phyloP scores from a whole-genome alignment of 2,329 filamentous ascomycete genomes.

The Colletotrichum coccodes region DNA sequence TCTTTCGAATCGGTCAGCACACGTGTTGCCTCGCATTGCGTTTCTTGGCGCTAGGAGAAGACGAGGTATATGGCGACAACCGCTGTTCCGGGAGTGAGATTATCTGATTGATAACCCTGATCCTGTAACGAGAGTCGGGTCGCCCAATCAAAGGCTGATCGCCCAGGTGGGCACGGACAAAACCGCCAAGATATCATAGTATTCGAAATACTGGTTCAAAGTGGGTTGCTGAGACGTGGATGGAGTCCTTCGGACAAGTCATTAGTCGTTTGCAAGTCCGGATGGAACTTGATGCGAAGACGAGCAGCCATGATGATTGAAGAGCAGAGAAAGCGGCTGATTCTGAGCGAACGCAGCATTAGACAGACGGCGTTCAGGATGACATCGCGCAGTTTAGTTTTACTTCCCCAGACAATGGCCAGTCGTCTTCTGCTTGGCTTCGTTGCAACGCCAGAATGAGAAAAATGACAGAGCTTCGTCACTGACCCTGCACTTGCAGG shows the following conservation, averaged over 20 bases:
- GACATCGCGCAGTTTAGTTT: not conserved
- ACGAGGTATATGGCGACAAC: not conserved
- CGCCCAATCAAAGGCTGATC: not conserved
- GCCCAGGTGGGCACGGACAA: constrained; percentile 5
- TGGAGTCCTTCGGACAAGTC: not conserved
- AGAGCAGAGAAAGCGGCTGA: not conserved
- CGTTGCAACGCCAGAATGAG: constrained; percentile 2
- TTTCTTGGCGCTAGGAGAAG: not conserved
- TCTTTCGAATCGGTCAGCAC: not conserved
- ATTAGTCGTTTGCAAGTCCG: not conserved
- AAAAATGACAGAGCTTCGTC: not conserved
- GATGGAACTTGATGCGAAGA: not conserved
- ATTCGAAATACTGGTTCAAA: not conserved
- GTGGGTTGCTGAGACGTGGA: not conserved
- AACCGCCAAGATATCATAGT: not conserved
- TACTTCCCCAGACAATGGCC: constrained; percentile 10
- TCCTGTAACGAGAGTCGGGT: not conserved
- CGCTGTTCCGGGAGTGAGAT: not conserved
- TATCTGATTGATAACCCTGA: constrained; percentile 26
- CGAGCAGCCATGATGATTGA: not conserved
- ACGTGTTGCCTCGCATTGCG: not conserved
- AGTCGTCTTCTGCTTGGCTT: not conserved
- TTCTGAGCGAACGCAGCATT: not conserved
- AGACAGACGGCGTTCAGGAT: not conserved
- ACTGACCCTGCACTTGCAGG: constrained; percentile 1